Base-by-base conservation (phyloP, 371 early-diverging fungal genomes). In the Apophysomyces sp. region DNA sequence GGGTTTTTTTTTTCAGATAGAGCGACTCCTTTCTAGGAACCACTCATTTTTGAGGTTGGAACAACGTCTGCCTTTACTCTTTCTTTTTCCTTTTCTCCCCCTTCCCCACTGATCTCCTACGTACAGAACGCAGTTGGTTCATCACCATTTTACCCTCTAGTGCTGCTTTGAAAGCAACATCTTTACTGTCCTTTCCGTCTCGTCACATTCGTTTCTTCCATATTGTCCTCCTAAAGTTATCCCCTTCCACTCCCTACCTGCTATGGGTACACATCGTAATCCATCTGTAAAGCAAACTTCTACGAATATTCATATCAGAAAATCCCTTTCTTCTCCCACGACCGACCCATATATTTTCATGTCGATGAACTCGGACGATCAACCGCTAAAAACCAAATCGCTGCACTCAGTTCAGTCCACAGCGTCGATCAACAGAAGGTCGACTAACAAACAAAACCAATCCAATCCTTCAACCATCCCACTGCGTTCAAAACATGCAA, bases 291-390 rank as follows among this genome's bases (percentile, higher is more conserved):
- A 44, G 49, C 49, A 44, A 44, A 9, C 49, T 9, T 44, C 49
- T 44, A 44, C 49, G 49, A 44, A 44, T 21, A 21, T 44, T 44
- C 16, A 44, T 44, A 44, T 44, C 49, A 44, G 21, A 44, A 44
- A 44, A 44, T 44, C 49, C 49, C 49, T 44, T 44, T 44, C 49
- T 44, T 44, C 49, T 44, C 49, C 49, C 49, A 44, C 49, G 49
- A 44, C n/a, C 16, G 49, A 44, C 21, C 49, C 49, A 44, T 21
- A 44, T 8, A 7, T 21, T 21, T 44, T 21, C 9, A 44, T 21
- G 49, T 44, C 49, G 24, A 44, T 44, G 49, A 44, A 44, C 24
- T 44, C 49, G 49, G 49, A 44, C 21, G 49, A 44, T 44, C 49
- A 44, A 44, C 49, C 21, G 21, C n/a, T 21, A 44, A 44, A 44